phyloP scores from a whole-genome alignment of 257 asterid genomes.

The Penstemon eatonii region DNA sequence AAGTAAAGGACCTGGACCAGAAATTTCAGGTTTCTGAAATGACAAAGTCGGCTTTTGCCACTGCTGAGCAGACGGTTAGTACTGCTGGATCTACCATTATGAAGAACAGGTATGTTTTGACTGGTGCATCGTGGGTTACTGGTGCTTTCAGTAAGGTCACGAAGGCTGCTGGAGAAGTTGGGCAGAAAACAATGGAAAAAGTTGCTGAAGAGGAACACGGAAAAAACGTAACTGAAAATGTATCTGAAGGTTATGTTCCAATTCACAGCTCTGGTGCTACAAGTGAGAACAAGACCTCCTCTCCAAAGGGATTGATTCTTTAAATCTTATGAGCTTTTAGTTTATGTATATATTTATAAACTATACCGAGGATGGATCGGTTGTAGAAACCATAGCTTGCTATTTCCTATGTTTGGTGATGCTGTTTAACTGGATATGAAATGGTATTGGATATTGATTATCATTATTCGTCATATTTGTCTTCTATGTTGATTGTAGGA shows the following conservation, averaged over 20 bases:
- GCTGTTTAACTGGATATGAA: conserved; percentile 22
- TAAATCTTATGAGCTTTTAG: conserved; percentile 26
- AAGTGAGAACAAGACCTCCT: conserved; percentile 36
- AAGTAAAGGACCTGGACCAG: conserved; percentile 65
- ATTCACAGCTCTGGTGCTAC: conserved; percentile 32
- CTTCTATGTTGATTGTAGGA: conserved; percentile 8
- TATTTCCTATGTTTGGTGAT: conserved; percentile 29
- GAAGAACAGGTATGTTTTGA: conserved; percentile 59
- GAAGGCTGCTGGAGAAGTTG: conserved; percentile 62
- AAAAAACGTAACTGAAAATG: conserved; percentile 35
- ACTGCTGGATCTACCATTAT: conserved; percentile 59
- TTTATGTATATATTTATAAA: conserved; percentile 29
- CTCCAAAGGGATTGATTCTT: conserved; percentile 50
- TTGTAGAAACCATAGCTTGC: conserved; percentile 25
- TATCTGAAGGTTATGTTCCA: conserved; percentile 42
- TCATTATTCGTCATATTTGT: neutral
- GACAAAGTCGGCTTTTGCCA: conserved; percentile 57
- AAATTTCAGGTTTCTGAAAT: conserved; percentile 65
- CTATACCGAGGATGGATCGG: conserved; percentile 27
- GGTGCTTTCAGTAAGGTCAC: conserved; percentile 59
- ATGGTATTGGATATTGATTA: conserved; percentile 11
- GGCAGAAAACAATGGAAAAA: conserved; percentile 63
- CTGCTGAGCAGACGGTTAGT: conserved; percentile 65
- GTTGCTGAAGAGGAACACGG: conserved; percentile 53
- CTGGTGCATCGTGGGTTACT: conserved; percentile 66